Base-by-base conservation (phyloP, 768 basidiomycete species). In the Russula griseocarnosa region DNA sequence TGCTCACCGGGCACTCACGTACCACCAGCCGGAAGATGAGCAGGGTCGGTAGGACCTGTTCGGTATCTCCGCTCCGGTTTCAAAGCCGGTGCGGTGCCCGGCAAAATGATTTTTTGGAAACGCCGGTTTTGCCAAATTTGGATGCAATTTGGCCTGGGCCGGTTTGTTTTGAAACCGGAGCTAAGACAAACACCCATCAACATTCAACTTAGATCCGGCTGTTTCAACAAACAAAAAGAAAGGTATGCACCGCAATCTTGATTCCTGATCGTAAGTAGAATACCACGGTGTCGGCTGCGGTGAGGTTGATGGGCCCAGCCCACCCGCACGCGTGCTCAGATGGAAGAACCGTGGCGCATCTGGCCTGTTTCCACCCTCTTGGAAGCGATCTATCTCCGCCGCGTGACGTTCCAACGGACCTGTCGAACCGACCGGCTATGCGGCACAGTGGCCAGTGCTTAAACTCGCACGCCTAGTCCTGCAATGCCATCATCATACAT, bases 181-280 rank as follows among this genome's bases (percentile, higher is more conserved):
- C n/a, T n/a, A n/a, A n/a, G n/a, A n/a, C 54, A 28, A 50, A 50
- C 22, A 28, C 9, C 46, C 38, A 18, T 18, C 14, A 40, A 18
- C 38, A 18, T 14, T n/a, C n/a, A n/a, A n/a, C n/a, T n/a, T 46
- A 47, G n/a, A 47, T 22, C 44, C n/a, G 1, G 16, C n/a, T n/a
- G n/a, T n/a, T n/a, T n/a, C n/a, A n/a, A 26, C n/a, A 14, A 22
- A 11, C 2, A 10, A 13, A 53, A 53, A 9, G 11, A 22, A 46
- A 11, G n/a, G n/a, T n/a, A n/a, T 82, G 34, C 72, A 93, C 88
- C 92, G n/a, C 92, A 94, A 73, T 94, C 92, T n/a, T n/a, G n/a
- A n/a, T n/a, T n/a, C n/a, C 66, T 90, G 87, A 70, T 94, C 93
- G 70, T 93, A 95, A n/a, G n/a, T n/a, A n/a, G 75, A 97, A 92